These are phyloP conservation scores for Laguncularia racemosa DNA, from an alignment of 345 rosid genomes.

Conservation along the genomic window DNA sequence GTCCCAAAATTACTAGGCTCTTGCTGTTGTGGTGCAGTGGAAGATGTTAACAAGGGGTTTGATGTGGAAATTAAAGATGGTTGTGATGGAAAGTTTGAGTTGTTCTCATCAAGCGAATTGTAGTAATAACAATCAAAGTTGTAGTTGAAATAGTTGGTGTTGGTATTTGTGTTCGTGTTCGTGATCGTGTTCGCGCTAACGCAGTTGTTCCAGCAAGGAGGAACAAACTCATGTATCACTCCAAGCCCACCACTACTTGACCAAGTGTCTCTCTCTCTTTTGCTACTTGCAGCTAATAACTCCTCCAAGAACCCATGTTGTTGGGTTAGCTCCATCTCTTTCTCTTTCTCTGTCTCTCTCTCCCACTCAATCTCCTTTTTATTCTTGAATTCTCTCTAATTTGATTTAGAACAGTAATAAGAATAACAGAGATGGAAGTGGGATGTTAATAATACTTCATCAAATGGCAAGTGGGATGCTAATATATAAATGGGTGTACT, in stretches of 20 bases:
- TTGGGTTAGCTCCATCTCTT: conserved; percentile 48
- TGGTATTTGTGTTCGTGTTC: no score
- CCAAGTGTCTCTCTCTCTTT: conserved; percentile 22
- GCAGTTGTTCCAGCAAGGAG: no score
- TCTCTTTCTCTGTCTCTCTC: conserved; percentile 3
- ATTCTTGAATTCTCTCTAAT: not conserved
- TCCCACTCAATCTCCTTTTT: not conserved
- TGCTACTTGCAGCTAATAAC: conserved; percentile 38
- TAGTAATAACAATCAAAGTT: no score
- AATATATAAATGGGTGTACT: no score
- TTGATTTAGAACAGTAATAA: conserved; percentile 7
- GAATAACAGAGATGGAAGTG: conserved; percentile 12
- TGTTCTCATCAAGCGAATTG: no score
- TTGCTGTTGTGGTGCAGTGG: conserved; percentile 22
- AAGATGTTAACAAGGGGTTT: conserved; percentile 4
- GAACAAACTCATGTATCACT: no score
- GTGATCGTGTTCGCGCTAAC: no score
- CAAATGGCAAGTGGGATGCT: no score
- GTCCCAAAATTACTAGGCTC: conserved; percentile 25
- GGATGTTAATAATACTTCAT: conserved; percentile 11
- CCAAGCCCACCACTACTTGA: not conserved
- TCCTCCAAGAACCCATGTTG: conserved; percentile 71
- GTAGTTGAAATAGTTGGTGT: no score
- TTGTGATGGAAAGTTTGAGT: no score
- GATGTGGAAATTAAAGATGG: no score